A percentile compares a stretch with the other conserved stretches of the same genome.
phyloP scores from a whole-genome alignment of 768 basidiomycete species.

The Auriscalpium microsporum region DNA sequence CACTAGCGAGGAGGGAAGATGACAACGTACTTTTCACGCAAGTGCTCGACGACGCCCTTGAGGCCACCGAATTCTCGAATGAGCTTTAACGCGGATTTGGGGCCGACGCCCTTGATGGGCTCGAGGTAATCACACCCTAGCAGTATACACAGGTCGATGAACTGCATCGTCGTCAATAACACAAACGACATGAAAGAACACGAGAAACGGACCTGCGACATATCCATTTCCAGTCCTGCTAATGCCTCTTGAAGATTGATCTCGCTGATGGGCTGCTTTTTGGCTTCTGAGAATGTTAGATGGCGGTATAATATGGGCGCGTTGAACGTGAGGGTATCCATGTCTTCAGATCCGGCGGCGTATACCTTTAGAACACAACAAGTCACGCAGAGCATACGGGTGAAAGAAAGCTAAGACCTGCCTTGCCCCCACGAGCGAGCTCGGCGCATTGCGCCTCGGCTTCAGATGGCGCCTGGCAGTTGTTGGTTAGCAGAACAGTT shows the following conservation, averaged over 20 bases:
- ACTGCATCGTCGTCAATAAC: constrained; percentile 36
- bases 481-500: neutral
- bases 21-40: constrained; percentile 60
- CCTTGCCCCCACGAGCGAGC: constrained; percentile 92
- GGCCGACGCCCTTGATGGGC: constrained; percentile 95
- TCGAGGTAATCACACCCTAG: constrained; percentile 98
- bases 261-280: constrained; percentile 93
- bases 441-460: constrained; percentile 99
- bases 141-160: constrained; percentile 92
- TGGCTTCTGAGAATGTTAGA: constrained; percentile 95
- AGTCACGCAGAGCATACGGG: neutral
- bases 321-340: constrained; percentile 97
- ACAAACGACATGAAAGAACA: neutral
- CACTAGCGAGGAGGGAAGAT: neutral
- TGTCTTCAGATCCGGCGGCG: constrained; percentile 97
- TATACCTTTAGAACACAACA: constrained; percentile 58
- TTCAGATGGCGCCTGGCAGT: constrained; percentile 84
- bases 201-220: constrained; percentile 60
- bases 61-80: constrained; percentile 75
- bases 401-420: constrained; percentile 17
- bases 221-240: constrained; percentile 85
- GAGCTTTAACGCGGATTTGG: constrained; percentile 91
- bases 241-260: constrained; percentile 77
- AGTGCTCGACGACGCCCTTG: constrained; percentile 62
- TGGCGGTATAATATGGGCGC: constrained; percentile 90